Percentiles rank a stretch among this genome's conserved stretches.
phyloP scores from a whole-genome alignment of 345 rosid genomes.

The Jatropha curcas region DNA sequence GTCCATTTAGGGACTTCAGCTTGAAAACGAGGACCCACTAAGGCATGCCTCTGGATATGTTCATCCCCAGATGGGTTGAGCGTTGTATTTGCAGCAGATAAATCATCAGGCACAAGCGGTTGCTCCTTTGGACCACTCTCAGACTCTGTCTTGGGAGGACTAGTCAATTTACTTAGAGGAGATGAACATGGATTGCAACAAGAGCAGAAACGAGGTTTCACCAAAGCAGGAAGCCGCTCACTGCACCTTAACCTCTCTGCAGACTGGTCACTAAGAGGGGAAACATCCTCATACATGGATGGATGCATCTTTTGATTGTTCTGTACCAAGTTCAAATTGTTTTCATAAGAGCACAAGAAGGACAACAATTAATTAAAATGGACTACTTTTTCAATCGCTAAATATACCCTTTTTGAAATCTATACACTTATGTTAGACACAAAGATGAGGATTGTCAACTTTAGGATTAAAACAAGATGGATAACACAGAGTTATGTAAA shows the following conservation, averaged over 20 bases:
- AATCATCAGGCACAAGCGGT: neutral
- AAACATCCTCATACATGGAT: slow-evolving; percentile 49
- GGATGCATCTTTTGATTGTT: slow-evolving; percentile 53
- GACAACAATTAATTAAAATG: neutral
- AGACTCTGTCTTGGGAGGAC: slow-evolving; percentile 17
- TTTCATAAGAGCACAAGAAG: neutral
- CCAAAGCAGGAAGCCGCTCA: slow-evolving; percentile 11
- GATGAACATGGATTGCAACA: slow-evolving; percentile 37
- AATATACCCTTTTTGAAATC: neutral
- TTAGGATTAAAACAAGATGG: neutral
- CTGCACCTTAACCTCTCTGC: slow-evolving; percentile 29
- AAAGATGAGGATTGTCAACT: neutral
- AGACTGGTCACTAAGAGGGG: slow-evolving; percentile 19
- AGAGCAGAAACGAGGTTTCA: slow-evolving; percentile 29
- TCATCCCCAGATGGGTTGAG: slow-evolving; percentile 7
- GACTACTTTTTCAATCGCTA: neutral
- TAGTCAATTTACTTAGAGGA: slow-evolving; percentile 22
- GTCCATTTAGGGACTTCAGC: slow-evolving; percentile 36
- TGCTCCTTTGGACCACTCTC: slow-evolving; percentile 18
- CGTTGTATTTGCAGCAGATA: neutral
- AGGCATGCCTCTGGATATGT: slow-evolving; percentile 5
- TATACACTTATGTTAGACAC: neutral
- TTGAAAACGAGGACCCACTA: slow-evolving; percentile 29
- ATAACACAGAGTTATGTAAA: no score
- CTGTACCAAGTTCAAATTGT: slow-evolving; percentile 42